Percentiles rank a stretch among this genome's conserved stretches.
Conservation (phyloP, 257 asterid genomes). For the Scutellaria minor region DNA sequence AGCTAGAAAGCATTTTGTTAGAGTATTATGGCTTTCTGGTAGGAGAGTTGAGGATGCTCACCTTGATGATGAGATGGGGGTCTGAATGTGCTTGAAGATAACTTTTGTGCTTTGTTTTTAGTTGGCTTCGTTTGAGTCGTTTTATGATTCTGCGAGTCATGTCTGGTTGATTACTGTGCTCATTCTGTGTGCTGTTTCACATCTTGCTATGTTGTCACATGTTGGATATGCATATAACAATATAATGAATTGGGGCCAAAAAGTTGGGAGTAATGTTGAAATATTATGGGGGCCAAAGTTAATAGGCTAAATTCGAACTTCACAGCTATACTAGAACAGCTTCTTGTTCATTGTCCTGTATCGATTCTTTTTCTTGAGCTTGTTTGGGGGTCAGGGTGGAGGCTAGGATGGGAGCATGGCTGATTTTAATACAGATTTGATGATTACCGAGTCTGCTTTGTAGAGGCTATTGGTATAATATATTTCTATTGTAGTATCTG, state of each 20-base stretch:
- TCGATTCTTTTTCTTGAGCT: conserved; percentile 1
- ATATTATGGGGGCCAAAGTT: neutral
- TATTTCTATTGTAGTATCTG: conserved; percentile 15
- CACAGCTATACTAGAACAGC: neutral
- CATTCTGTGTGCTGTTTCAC: neutral
- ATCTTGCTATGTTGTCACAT: neutral
- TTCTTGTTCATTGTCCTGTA: neutral
- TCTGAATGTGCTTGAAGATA: conserved; percentile 12
- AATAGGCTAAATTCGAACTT: neutral
- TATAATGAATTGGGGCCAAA: neutral
- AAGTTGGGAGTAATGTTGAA: neutral
- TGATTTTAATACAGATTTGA: neutral
- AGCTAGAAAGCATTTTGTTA: neutral
- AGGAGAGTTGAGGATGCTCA: conserved; percentile 12
- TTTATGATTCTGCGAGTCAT: conserved; percentile 10
- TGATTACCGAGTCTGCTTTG: conserved; percentile 1
- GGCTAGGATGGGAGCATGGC: neutral
- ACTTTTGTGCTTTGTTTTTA: neutral
- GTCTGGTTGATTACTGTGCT: neutral
- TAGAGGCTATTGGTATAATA: neutral
- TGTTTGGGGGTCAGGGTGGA: neutral
- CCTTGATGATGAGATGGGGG: conserved; percentile 4
- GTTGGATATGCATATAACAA: neutral
- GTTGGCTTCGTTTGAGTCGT: neutral
- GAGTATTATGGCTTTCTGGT: conserved; percentile 3